Evolutionary conservation across 768 basidiomycete species (phyloP).

Genomic region (Lactifluus volemus): DNA sequence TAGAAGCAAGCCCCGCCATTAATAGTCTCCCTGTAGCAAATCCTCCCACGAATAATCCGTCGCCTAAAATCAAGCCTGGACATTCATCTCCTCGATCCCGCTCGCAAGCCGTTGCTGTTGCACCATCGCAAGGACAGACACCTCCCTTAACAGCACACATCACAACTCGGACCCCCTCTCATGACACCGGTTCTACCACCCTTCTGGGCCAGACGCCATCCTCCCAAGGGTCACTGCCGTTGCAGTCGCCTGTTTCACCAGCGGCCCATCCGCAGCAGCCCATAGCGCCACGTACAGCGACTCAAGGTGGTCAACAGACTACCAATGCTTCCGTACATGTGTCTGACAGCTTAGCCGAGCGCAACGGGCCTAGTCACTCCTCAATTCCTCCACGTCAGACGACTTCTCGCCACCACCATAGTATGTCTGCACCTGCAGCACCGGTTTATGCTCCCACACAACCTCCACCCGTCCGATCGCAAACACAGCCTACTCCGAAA

Average conservation of each 20-base stretch:
- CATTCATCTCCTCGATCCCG: conserved; percentile 20
- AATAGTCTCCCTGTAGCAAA: conserved; percentile 11
- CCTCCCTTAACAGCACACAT: conserved; percentile 6
- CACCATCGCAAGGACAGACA: conserved; percentile 6
- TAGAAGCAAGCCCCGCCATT: conserved; percentile 13
- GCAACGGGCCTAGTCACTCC: background rate
- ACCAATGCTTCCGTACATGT: background rate
- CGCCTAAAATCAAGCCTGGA: conserved; percentile 11
- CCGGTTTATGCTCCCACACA: conserved; percentile 5
- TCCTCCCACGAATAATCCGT: conserved; percentile 14
- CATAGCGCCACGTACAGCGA: background rate
- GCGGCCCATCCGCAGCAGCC: conserved; percentile 10
- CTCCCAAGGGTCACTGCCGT: conserved; percentile 14
- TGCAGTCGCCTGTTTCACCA: conserved; percentile 11
- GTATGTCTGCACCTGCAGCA: conserved; percentile 7
- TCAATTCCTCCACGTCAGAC: conserved; percentile 9
- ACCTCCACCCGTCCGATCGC: conserved; percentile 6
- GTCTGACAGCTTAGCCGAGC: background rate
- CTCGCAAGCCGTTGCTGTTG: conserved; percentile 3
- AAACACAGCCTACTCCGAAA: conserved; percentile 10
- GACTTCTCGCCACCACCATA: conserved; percentile 14
- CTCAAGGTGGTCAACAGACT: background rate
- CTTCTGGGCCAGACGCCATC: conserved; percentile 19
- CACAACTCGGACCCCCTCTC: conserved; percentile 16
- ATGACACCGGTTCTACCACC: conserved; percentile 21